Evolutionary conservation across 495 filamentous ascomycete genomes (phyloP), one percentile per base, ranked within the genome.

Genomic region (Penicillium malachiteum): DNA sequence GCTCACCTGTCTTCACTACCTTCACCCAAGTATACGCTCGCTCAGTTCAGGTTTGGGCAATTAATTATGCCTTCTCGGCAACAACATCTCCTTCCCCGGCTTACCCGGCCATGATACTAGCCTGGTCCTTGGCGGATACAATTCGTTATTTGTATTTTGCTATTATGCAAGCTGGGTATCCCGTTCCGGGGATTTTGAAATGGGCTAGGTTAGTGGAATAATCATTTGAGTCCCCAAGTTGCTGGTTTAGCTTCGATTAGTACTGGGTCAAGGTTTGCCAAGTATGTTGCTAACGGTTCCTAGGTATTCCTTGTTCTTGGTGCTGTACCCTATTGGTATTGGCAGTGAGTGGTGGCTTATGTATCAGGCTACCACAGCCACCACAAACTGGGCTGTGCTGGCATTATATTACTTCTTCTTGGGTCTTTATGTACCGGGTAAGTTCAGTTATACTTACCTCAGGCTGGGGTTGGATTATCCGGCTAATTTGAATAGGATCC

Each of bases 391-490:
- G 62, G 52, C 60, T 18, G 62, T 72, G 1, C 57, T 61, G 21
- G 56, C 34, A 11, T 63, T 71, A 7, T 71, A 69, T 38, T 72
- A 71, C 43, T 68, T 73, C 39, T 72, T 87, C 52, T 59, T 91
- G 61, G 71, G 77, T 43, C 75, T 84, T 32, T 94, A 92, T 72
- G 78, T 85, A 42, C 89, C 89, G 16, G 84, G 88, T 90, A 65
- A 74, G 84, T 79, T 12, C n/a, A n/a, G 3, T 59, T 57, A 37
- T 45, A 30, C 14, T 44, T 33, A 9, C 17, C 34, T n/a, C n/a
- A n/a, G n/a, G n/a, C n/a, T 30, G 32, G 16, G 7, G 6, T 14
- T 1, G 16, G 18, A 38, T 8, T n/a, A 11, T 40, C 4, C 1
- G 26, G 35, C 54, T 58, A 53, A 62, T 44, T 35, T 57, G 65